Evolutionary conservation across 768 basidiomycete species (phyloP), one percentile per base, ranked within the genome.

Genomic region (Neoboletus subvelutipes): DNA sequence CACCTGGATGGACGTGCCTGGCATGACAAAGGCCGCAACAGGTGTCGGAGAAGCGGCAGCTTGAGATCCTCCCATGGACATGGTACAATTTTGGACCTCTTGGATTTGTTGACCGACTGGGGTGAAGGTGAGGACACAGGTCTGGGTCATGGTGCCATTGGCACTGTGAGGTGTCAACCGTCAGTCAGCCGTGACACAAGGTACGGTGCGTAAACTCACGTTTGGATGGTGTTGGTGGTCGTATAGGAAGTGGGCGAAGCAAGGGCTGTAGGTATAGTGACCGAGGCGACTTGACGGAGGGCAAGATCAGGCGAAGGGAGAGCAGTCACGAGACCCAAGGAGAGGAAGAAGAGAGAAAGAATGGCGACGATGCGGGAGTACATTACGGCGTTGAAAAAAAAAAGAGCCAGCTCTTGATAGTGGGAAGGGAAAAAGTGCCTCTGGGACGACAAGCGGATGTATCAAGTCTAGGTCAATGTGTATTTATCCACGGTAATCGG

Each of bases 1-100:
- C 5, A 93, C 91, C 41, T 83, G 80, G 18, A 93, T 64, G 55
- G 80, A 78, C 74, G 83, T 88, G 22, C 92, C 92, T 12, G 92
- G 92, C 37, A 92, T 73, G 31, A 74, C 63, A 70, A 90, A 89
- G 5, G 78, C 69, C 3, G 75, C 71, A 10, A 65, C 63, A 3
- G 64, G 61, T 26, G 58, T 59, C 26, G 76, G 62, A 31, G 72
- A 61, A 5, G 73, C 56, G 11, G 68, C 60, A 36, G 57, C 40
- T 29, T 61, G 59, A 10, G 62, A 39, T 17, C 41, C 46, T 4
- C 60, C 65, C 63, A 75, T 67, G 41, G 73, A 57, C 22, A 82
- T 55, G 26, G 78, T 80, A 64, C 86, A 88, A 31, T 75, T 77
- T 61, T 73, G 74, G 47, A 85, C 79, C 62, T 86, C 79, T 63